Base-by-base conservation (phyloP, 1,139 yeast species). In the Nakaseomyces kungkrabaensis region DNA sequence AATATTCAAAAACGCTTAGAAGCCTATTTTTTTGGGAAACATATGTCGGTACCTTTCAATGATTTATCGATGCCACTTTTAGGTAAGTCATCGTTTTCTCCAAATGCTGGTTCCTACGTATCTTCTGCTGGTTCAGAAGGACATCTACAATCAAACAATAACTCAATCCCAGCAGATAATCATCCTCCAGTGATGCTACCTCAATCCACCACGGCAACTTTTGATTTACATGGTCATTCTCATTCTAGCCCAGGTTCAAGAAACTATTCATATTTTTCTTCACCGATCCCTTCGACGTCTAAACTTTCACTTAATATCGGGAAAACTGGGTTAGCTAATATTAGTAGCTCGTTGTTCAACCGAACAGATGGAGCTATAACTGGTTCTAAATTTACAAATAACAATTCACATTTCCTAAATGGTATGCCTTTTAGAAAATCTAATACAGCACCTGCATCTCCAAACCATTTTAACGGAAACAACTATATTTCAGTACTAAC, bases 361-460 rank as follows among this genome's bases (percentile, higher is more conserved):
- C 2, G 11, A 13, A 5, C 33, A 27, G 25, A n/a, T 13, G 13
- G 34, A 5, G 5, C 8, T 31, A 38, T n/a, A 13, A 27, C 5
- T 17, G 40, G 27, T 42, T 47, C 24, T 27, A 27, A 27, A 7
- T 11, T 13, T 9, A n/a, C 25, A n/a, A 8, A 25, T 22, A 46
- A 24, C 4, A 46, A 26, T 2, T 42, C n/a, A 24, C 37, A 25
- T 17, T 29, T 45, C 24, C 10, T 50, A 31, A 49, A 42, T 38
- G 47, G 24, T 33, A 46, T 48, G 13, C 37, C 45, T 13, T 54
- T 49, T 27, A 54, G 51, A 40, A 60, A 60, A 47, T 55, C 63
- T 37, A 56, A 54, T 31, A 62, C 67, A 9, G 67, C 67, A 3
- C 67, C 68, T 25, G 60, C 65, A 10, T 63, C 67, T 7, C 65